phyloP scores from a whole-genome alignment of 768 basidiomycete genomes.

The Trametes coccinea region DNA sequence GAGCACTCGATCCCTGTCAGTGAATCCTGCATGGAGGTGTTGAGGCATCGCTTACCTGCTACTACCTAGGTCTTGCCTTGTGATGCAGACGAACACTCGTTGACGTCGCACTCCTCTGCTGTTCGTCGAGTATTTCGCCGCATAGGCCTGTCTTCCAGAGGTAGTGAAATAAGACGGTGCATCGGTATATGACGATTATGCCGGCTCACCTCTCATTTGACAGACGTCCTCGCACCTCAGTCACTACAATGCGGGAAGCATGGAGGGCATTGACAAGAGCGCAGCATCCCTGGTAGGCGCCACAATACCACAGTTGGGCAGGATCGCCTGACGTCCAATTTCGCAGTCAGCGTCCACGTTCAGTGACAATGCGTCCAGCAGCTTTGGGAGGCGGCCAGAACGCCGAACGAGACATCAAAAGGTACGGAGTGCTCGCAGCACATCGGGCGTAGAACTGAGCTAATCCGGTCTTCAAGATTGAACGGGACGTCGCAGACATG shows the following conservation, averaged over 20 bases:
- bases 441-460: not conserved
- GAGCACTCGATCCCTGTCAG: not conserved
- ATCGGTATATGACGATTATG: not conserved
- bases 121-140: not conserved
- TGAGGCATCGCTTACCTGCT: too few relatives aligned
- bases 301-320: not conserved
- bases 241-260: not conserved
- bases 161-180: not conserved
- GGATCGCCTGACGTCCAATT: not conserved
- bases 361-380: not conserved
- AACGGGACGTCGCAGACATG: constrained; percentile 18
- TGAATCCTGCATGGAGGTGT: not conserved
- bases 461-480: not conserved
- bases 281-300: not conserved
- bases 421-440: not conserved
- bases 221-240: not conserved
- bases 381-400: not conserved
- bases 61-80: not conserved
- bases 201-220: not conserved
- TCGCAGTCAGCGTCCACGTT: not conserved
- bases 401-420: not conserved
- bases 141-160: not conserved
- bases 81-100: not conserved
- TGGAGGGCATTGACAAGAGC: not conserved
- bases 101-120: not conserved